Evolutionary conservation across 2,329 filamentous ascomycete genomes (phyloP).

Genomic region (Pochonia chlamydosporia): DNA sequence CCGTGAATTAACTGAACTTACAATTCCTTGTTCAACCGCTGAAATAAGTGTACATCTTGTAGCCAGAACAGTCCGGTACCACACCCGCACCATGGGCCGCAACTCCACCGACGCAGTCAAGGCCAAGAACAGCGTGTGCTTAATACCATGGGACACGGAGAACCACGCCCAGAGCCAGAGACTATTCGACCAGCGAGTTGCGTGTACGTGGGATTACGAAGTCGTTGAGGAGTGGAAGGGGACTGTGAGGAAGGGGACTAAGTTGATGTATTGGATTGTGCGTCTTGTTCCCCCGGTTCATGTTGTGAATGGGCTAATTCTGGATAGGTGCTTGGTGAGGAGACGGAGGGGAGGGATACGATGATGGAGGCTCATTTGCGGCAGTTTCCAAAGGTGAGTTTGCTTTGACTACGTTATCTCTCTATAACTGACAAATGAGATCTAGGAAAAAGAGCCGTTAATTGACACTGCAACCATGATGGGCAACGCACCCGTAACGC

Average conservation of each 20-base stretch:
- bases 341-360: conserved; percentile 20
- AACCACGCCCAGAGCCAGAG: conserved; percentile 33
- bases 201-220: conserved; percentile 38
- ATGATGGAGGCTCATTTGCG: conserved; percentile 24
- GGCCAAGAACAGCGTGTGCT: conserved; percentile 18
- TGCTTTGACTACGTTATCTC: no score
- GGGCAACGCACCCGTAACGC: conserved; percentile 17
- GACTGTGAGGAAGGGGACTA: conserved; percentile 26
- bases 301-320: no score
- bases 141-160: conserved; percentile 39
- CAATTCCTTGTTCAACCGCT: no score
- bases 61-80: no score
- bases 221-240: conserved; percentile 29
- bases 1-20: no score
- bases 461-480: conserved; percentile 25
- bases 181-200: conserved; percentile 36
- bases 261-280: conserved; percentile 35
- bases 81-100: no score
- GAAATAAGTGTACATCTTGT: no score
- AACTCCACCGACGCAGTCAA: no score
- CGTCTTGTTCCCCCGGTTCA: conserved; percentile 17
- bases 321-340: conserved; percentile 27
- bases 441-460: conserved; percentile 25
- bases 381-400: conserved; percentile 22
- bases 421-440: neutral